These are phyloP conservation scores for Kodamaea leandrae DNA, from an alignment of 805 yeast species.

Conservation along the genomic window DNA sequence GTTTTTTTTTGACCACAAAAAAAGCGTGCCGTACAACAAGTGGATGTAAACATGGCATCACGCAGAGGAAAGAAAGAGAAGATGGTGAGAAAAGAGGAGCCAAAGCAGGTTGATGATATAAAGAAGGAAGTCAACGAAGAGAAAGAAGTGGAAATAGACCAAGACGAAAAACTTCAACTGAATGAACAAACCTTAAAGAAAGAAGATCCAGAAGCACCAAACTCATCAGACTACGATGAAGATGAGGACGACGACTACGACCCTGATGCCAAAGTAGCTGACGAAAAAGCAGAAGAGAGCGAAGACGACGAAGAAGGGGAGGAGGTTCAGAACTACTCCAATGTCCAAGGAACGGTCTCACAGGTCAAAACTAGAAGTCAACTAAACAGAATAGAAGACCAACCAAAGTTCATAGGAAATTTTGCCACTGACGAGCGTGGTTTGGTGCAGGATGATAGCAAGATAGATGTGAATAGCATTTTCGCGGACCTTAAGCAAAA, in stretches of 20 bases:
- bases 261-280: conserved; percentile 19
- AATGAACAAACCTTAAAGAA: background rate
- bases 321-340: conserved; percentile 41
- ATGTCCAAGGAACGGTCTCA: conserved; percentile 53
- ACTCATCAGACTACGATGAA: conserved; percentile 24
- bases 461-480: conserved; percentile 32
- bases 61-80: background rate
- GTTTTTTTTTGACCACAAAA: background rate
- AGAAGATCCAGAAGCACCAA: background rate
- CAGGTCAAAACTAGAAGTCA: conserved; percentile 70
- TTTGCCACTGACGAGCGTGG: conserved; percentile 19
- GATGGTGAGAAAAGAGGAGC: conserved; percentile 5
- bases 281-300: conserved; percentile 27
- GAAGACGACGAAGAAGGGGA: conserved; percentile 23
- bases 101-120: background rate
- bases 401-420: conserved; percentile 10
- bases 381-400: conserved; percentile 25
- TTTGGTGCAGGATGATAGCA: conserved; percentile 11
- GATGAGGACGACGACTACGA: conserved; percentile 38
- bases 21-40: conserved; percentile 4
- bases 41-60: background rate
- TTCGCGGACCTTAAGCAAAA: conserved; percentile 25
- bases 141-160: background rate
- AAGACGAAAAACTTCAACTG: background rate
- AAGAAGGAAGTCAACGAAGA: conserved; percentile 9